Base-by-base conservation (phyloP, 1,284 basidiomycete genomes). In the Peniophora sp. region DNA sequence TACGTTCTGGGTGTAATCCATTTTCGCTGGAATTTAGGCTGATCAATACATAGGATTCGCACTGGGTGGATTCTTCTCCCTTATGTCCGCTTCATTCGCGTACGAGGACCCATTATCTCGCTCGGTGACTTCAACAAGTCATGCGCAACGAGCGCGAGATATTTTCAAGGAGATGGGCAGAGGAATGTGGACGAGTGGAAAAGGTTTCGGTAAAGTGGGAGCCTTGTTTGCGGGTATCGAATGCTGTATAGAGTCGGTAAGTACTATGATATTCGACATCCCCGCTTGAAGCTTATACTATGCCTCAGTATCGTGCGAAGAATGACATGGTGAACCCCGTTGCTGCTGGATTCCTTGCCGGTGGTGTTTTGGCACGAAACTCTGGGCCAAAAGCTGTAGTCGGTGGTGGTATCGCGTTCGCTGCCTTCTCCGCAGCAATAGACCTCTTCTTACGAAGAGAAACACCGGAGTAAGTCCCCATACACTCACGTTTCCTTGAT, bases 121-220 rank as follows among this genome's bases (percentile, higher is more conserved):
- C 47, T 74, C 83, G 47, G 79, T 81, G 55, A 72, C 73, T n/a
- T 76, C 79, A 52, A 71, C 79, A 14, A 81, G 69, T 55, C 81
- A 78, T 43, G 76, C 75, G 24, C 85, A 92, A 65, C 92, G 95
- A 63, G 89, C 93, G 0, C 76, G 81, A 45, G 84, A 88, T 58
- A 85, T 97, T 39, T 91, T 98, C 68, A 91, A 85, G 63, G 95
- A 98, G 58, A 98, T 97, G 85, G 96, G 95, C 0, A 83, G 79
- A 57, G 86, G 85, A 44, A 97, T 98, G 93, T 95, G 83, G 81
- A 75, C 78, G 27, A 88, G 78, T 49, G 96, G 96, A 12, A 93
- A 88, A 64, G 90, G 93, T 0, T 98, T 98, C 62, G 95, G 86
- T 1, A 97, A 96, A 71, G 92, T 99, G 46, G 96, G 95, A 15